Percentiles rank a stretch among this genome's conserved stretches.
These are phyloP conservation scores for Nakaseomyces uthaithaninus DNA, from an alignment of 1,139 yeast genomes.

Conservation along the genomic window DNA sequence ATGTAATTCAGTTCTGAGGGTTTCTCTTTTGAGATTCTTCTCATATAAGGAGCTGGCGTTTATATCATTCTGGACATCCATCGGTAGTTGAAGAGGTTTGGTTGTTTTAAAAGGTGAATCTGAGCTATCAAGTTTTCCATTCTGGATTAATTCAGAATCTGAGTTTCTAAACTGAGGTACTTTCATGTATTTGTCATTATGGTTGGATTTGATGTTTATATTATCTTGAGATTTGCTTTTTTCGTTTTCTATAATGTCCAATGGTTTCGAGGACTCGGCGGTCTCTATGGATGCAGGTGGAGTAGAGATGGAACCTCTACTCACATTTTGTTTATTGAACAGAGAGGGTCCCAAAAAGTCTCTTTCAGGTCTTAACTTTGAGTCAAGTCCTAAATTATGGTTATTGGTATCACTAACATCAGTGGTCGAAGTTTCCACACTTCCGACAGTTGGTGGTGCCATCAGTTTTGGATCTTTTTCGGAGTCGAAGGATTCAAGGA, in stretches of 20 bases:
- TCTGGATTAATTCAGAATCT: slow-evolving; percentile 2
- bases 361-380: not conserved
- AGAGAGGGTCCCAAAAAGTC: not conserved
- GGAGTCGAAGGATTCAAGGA: slow-evolving; percentile 3
- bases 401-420: not conserved
- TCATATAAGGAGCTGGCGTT: not conserved
- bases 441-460: slow-evolving; percentile 4
- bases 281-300: not conserved
- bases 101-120: not conserved
- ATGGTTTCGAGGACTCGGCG: not conserved
- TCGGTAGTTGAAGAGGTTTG: not conserved
- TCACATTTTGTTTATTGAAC: not conserved
- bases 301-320: not conserved
- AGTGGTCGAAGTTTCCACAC: not conserved
- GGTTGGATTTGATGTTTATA: not conserved
- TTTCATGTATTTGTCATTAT: not conserved
- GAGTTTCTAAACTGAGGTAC: slow-evolving; percentile 2
- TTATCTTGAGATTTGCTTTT: slow-evolving; percentile 2
- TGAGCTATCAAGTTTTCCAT: not conserved
- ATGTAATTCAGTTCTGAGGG: slow-evolving; percentile 24
- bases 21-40: slow-evolving; percentile 16
- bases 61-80: not conserved
- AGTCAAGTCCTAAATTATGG: not conserved
- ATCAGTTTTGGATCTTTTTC: not conserved
- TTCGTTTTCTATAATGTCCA: not conserved